A percentile compares a stretch with the other conserved stretches of the same genome.
phyloP scores from a whole-genome alignment of 805 yeast genomes.

The Suhomyces vadensis region DNA sequence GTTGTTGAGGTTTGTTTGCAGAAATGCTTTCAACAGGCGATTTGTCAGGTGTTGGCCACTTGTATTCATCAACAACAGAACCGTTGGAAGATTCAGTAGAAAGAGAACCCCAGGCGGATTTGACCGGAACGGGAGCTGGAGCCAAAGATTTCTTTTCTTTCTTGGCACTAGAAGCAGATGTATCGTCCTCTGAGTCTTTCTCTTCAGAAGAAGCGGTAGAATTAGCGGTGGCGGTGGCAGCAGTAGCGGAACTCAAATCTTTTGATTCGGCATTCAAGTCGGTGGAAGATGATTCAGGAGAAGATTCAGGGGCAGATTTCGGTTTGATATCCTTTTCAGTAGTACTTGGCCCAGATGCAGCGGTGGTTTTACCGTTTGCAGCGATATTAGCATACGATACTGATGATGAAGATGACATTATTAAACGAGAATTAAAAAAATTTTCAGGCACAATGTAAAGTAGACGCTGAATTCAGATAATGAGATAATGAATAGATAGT shows the following conservation, averaged over 20 bases:
- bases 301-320: conserved; percentile 8
- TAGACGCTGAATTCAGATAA: too few species aligned
- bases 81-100: conserved; percentile 10
- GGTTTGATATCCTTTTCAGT: conserved; percentile 6
- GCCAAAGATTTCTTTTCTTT: conserved; percentile 38
- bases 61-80: conserved; percentile 38
- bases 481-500: too few species aligned
- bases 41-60: conserved; percentile 46
- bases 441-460: too few species aligned
- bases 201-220: conserved; percentile 8
- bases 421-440: too few species aligned
- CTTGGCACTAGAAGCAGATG: too few species aligned
- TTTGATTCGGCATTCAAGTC: conserved; percentile 10
- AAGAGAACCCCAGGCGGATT: conserved; percentile 43
- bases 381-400: conserved; percentile 46
- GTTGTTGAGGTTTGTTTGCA: conserved; percentile 18
- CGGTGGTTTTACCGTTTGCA: conserved; percentile 31
- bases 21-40: conserved; percentile 18
- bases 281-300: conserved; percentile 9
- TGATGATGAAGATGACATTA: conserved; percentile 14
- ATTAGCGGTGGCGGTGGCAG: conserved; percentile 7
- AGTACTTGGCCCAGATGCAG: neutral
- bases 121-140: conserved; percentile 48
- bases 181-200: neutral
- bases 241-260: conserved; percentile 1